Base-by-base conservation (phyloP, 768 basidiomycete genomes). In the Hericium coralloides region DNA sequence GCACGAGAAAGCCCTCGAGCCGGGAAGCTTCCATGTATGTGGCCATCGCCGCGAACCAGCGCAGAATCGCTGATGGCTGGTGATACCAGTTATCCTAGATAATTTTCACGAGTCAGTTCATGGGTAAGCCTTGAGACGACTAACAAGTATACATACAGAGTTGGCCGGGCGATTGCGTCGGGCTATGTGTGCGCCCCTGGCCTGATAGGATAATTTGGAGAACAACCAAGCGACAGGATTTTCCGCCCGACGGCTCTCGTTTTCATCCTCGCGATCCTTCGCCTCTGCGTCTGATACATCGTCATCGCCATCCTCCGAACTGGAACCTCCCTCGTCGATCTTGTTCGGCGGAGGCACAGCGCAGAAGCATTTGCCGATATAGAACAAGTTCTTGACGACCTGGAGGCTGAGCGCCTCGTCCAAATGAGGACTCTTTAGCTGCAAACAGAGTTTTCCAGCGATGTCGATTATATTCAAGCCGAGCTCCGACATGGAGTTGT, bases 41-140 rank as follows among this genome's bases (percentile, higher is more conserved):
- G 2, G 82, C 72, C 84, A 97, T 92, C 0, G 93, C 95, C 0
- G 94, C 97, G 64, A 98, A 97, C 87, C 93, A 97, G 15, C 90
- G 85, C 48, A 99, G 69, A 43, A 87, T 81, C 0, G 92, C 82
- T 1, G 87, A 70, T 0, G 93, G 89, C 57, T 92, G 89, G 26
- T 87, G 80, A 4, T 83, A 76, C 93, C 95, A 98, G 65, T 86
- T 87, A 0, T 75, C 72, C 92, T 97, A 9, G 10, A 65, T 15
- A 37, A 51, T 38, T 3, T 60, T 51, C 38, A n/a, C 26, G 20
- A 50, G 20, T 22, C 49, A 23, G 6, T 22, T 36, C 18, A 23
- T n/a, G 7, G 57, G 37, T 25, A 48, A 38, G 15, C 17, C n/a
- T 12, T 17, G 17, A 22, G 47, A 53, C 18, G 8, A 41, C 17